These are phyloP conservation scores for Trypanosoma congolense DNA, from an alignment of 208 protist genomes.

Conservation along the genomic window DNA sequence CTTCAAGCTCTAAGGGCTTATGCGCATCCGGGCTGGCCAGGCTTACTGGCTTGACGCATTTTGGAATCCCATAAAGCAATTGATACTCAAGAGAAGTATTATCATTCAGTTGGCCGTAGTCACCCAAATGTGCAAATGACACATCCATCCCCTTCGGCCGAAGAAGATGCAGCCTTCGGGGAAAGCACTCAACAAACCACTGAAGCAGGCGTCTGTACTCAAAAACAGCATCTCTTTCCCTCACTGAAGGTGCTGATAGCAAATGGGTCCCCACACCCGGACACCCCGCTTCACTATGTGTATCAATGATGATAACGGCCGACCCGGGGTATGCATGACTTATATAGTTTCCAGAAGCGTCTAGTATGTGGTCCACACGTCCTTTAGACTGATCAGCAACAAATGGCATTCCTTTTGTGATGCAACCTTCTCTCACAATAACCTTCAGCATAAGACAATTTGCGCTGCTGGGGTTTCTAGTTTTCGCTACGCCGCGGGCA, in stretches of 20 bases:
- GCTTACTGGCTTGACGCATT: background rate
- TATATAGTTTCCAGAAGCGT: conserved; percentile 74
- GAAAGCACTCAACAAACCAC: conserved; percentile 82
- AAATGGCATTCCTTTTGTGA: conserved; percentile 77
- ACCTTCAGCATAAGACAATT: conserved; percentile 60
- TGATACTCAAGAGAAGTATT: conserved; percentile 66
- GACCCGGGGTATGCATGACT: conserved; percentile 62
- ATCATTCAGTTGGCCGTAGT: conserved; percentile 77
- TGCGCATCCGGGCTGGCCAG: background rate
- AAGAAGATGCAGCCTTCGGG: conserved; percentile 54
- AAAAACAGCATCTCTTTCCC: conserved; percentile 46
- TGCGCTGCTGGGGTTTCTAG: conserved; percentile 73
- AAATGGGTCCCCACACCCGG: conserved; percentile 75
- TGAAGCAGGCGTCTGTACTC: conserved; percentile 76
- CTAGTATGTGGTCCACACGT: conserved; percentile 63
- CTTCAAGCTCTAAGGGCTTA: background rate
- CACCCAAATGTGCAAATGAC: conserved; percentile 74
- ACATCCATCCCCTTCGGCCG: conserved; percentile 73
- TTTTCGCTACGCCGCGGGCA: conserved; percentile 24
- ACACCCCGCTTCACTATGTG: conserved; percentile 72
- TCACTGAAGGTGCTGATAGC: conserved; percentile 50
- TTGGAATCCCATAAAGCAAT: conserved; percentile 64
- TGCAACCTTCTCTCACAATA: conserved; percentile 74
- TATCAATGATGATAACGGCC: conserved; percentile 81
- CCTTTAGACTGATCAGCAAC: conserved; percentile 84